phyloP scores from a whole-genome alignment of 108 stramenopile species.

The Cyclotella baltica region DNA sequence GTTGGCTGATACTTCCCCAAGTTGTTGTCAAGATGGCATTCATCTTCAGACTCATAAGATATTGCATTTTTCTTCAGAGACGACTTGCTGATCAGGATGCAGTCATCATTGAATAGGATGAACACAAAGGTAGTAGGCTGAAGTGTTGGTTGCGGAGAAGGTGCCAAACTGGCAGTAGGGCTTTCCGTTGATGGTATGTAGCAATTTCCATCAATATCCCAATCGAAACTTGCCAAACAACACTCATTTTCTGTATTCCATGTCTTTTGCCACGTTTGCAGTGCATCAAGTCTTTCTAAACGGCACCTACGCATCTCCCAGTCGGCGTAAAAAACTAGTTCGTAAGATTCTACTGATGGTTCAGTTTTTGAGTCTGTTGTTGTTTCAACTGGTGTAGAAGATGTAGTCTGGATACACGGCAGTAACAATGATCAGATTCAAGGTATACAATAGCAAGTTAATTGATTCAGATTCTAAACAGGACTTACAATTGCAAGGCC shows the following conservation, averaged over 20 bases:
- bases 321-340: conserved; percentile 21
- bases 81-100: conserved; percentile 1
- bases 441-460: neutral
- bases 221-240: conserved; percentile 13
- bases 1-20: conserved; percentile 23
- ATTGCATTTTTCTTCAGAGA: conserved; percentile 1
- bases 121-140: neutral
- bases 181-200: neutral
- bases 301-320: conserved; percentile 14
- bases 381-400: neutral
- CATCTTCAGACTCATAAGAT: conserved; percentile 15
- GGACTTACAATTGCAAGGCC: too few relatives aligned
- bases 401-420: neutral
- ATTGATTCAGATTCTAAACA: neutral
- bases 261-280: conserved; percentile 10
- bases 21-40: conserved; percentile 29
- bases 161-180: neutral
- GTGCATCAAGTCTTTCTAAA: conserved; percentile 3
- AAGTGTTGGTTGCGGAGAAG: neutral
- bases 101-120: neutral
- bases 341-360: neutral
- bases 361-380: conserved; percentile 1
- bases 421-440: neutral
- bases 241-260: conserved; percentile 14
- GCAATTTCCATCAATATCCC: conserved; percentile 14